Evolutionary conservation across 78 protist species (phyloP).

Genomic region (Dictyostelium purpureum): DNA sequence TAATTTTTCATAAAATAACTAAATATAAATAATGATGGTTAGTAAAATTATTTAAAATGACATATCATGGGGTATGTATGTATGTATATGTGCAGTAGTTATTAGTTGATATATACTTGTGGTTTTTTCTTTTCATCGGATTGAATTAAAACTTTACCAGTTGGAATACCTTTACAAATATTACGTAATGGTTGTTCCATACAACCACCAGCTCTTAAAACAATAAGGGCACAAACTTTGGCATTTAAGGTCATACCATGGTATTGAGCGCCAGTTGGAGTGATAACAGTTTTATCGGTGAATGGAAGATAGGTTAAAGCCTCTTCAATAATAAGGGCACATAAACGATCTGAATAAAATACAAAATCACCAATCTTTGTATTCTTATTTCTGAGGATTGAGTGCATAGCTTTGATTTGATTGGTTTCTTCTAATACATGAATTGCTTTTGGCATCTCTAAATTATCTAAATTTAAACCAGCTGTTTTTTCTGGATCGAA

Average conservation of each 20-base stretch:
- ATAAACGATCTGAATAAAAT: conserved; percentile 85
- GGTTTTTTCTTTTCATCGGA: conserved; percentile 83
- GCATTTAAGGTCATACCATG: conserved; percentile 18
- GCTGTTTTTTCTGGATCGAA: conserved; percentile 26
- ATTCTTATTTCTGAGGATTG: conserved; percentile 56
- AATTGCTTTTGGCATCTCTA: conserved; percentile 26
- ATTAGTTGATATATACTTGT: background rate
- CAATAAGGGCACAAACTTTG: conserved; percentile 80
- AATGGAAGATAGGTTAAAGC: conserved; percentile 81
- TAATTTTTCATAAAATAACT: conserved; percentile 78
- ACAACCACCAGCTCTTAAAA: conserved; percentile 88
- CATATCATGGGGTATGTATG: background rate
- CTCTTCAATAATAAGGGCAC: conserved; percentile 84
- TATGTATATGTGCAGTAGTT: background rate
- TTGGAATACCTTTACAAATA: conserved; percentile 84
- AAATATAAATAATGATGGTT: background rate
- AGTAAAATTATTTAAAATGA: background rate
- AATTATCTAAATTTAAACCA: background rate
- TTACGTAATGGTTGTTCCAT: conserved; percentile 89
- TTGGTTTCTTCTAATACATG: conserved; percentile 31
- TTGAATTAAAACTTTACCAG: conserved; percentile 91
- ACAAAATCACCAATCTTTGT: conserved; percentile 70
- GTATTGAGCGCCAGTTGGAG: conserved; percentile 78
- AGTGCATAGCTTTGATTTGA: conserved; percentile 49
- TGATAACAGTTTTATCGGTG: conserved; percentile 38